Conservation (phyloP, 176 grass and related monocot genomes). For the Paspalum vaginatum region DNA sequence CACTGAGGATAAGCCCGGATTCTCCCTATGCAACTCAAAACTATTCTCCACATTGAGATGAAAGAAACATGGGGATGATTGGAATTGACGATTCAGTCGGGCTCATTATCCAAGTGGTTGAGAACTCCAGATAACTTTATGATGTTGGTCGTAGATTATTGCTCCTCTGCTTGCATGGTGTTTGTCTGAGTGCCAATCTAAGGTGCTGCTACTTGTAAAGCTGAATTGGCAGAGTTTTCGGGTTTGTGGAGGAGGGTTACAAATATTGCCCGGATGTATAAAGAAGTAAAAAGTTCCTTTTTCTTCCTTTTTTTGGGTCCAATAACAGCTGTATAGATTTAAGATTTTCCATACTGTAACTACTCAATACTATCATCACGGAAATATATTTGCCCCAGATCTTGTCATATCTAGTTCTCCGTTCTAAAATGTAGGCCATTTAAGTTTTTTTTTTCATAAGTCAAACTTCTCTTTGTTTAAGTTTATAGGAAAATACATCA, state of each 20-base stretch:
- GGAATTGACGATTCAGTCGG: neutral
- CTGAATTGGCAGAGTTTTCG: constrained; percentile 24
- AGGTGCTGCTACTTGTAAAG: constrained; percentile 1
- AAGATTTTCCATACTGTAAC: constrained; percentile 42
- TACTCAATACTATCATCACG: neutral
- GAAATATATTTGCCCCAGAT: constrained; percentile 6
- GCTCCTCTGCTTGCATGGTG: constrained; percentile 29
- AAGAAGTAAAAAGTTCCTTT: neutral
- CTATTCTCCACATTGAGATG: constrained; percentile 38
- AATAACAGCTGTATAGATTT: constrained; percentile 43
- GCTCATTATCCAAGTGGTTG: constrained; percentile 23
- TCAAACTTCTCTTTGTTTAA: too few species aligned
- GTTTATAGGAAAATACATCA: too few species aligned
- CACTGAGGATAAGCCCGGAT: constrained; percentile 51
- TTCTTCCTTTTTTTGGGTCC: neutral
- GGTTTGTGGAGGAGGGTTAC: constrained; percentile 13
- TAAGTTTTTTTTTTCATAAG: too few species aligned
- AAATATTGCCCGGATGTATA: constrained; percentile 32
- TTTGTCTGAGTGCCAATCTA: constrained; percentile 26
- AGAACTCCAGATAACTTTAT: constrained; percentile 42
- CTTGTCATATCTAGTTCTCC: too few species aligned
- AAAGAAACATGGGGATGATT: neutral
- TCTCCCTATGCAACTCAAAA: constrained; percentile 31
- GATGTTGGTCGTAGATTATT: neutral
- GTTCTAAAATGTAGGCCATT: too few species aligned